Conservation (phyloP, 2,329 filamentous ascomycete species). For the Xylariomycetidae sp. region DNA sequence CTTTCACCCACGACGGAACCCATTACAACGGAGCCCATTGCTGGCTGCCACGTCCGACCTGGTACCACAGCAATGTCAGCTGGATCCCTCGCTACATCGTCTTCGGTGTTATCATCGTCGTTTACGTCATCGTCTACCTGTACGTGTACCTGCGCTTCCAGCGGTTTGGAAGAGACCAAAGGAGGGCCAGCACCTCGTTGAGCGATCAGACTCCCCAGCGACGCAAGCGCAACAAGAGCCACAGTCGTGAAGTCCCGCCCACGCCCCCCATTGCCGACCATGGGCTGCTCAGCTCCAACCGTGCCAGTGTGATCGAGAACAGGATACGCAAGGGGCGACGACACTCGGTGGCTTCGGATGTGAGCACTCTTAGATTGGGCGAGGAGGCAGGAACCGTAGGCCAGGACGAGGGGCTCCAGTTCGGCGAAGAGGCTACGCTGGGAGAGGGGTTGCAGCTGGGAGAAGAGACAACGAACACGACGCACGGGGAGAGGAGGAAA, state of each 20-base stretch:
- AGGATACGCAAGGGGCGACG: slow-evolving; percentile 14
- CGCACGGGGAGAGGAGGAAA: too few species aligned
- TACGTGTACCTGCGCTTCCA: slow-evolving; percentile 50
- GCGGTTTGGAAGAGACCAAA: slow-evolving; percentile 29
- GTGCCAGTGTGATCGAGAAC: slow-evolving; percentile 7
- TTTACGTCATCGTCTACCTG: slow-evolving; percentile 64
- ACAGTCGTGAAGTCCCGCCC: slow-evolving; percentile 12
- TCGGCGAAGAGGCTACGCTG: too few species aligned
- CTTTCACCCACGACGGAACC: slow-evolving; percentile 23
- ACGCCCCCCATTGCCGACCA: slow-evolving; percentile 20
- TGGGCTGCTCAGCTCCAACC: slow-evolving; percentile 16
- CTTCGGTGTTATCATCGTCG: slow-evolving; percentile 54
- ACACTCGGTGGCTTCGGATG: slow-evolving; percentile 19
- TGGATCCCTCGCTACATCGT: slow-evolving; percentile 73
- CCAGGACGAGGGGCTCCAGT: slow-evolving; percentile 5
- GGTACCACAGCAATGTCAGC: slow-evolving; percentile 61
- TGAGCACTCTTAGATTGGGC: slow-evolving; percentile 20
- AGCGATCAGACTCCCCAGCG: slow-evolving; percentile 6
- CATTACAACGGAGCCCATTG: slow-evolving; percentile 41
- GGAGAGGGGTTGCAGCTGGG: too few species aligned
- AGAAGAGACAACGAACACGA: too few species aligned
- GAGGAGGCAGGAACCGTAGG: slow-evolving; percentile 7
- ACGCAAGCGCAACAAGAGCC: slow-evolving; percentile 6
- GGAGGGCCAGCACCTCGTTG: slow-evolving; percentile 18
- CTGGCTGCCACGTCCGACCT: slow-evolving; percentile 61